Evolutionary conservation across 768 basidiomycete species (phyloP).

Genomic region (Pholiota conissans): DNA sequence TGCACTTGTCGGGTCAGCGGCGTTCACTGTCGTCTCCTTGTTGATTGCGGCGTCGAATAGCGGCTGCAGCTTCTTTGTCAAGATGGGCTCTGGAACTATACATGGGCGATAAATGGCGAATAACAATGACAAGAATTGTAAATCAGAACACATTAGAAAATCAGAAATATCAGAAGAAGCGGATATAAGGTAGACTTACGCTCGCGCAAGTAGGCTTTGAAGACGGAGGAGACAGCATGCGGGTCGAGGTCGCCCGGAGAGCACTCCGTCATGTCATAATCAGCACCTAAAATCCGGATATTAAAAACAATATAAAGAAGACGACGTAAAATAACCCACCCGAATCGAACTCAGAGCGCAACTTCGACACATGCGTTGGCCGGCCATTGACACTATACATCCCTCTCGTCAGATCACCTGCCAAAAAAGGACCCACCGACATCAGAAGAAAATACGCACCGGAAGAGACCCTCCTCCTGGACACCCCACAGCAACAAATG

Average conservation of each 20-base stretch:
- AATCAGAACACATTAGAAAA: background rate
- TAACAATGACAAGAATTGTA: conserved; percentile 2
- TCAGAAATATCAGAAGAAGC: background rate
- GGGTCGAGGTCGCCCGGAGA: conserved; percentile 89
- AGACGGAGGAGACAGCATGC: conserved; percentile 89
- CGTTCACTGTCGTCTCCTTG: conserved; percentile 47
- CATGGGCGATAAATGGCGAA: background rate
- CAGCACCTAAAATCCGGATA: conserved; percentile 58
- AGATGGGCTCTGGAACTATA: conserved; percentile 82
- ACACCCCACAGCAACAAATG: conserved; percentile 82
- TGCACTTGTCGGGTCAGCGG: conserved; percentile 15
- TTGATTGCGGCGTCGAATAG: conserved; percentile 79
- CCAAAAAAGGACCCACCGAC: conserved; percentile 29
- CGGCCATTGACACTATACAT: conserved; percentile 73
- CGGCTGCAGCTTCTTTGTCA: conserved; percentile 70
- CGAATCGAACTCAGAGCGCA: conserved; percentile 81
- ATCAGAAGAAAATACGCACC: too few species aligned
- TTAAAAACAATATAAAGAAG: conserved; percentile 14
- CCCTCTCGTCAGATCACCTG: conserved; percentile 12
- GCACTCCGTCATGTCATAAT: conserved; percentile 79
- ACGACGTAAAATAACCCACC: conserved; percentile 37
- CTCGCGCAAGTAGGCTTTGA: conserved; percentile 92
- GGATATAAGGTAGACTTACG: conserved; percentile 50
- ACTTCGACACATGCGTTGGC: conserved; percentile 72
- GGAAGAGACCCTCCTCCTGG: conserved; percentile 84